Evolutionary conservation across 306 rosid genomes (phyloP).

Genomic region (Dryas alaskensis): DNA sequence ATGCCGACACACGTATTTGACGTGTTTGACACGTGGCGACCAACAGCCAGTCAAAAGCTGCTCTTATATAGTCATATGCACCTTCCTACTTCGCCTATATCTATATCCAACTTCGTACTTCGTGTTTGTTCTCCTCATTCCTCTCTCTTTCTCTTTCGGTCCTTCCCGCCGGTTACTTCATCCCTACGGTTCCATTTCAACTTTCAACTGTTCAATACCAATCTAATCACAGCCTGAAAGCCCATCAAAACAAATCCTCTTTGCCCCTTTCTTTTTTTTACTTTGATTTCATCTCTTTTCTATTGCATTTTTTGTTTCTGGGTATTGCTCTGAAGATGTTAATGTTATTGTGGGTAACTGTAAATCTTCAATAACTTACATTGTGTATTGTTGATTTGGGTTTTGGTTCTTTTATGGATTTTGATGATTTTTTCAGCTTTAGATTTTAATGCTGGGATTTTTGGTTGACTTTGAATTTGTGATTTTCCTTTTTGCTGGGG

Average conservation of each 20-base stretch:
- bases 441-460: neutral
- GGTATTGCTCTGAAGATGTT: neutral
- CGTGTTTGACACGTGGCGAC: neutral
- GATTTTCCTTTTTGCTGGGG: neutral
- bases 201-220: neutral
- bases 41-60: neutral
- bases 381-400: neutral
- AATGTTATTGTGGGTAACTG: neutral
- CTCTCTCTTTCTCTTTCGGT: neutral
- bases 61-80: neutral
- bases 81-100: neutral
- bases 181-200: slow-evolving; percentile 14
- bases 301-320: neutral
- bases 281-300: neutral
- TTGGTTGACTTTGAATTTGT: neutral
- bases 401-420: neutral
- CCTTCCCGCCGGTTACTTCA: slow-evolving; percentile 23
- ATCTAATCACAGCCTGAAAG: neutral
- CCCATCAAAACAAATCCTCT: neutral
- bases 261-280: neutral
- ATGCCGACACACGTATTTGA: neutral
- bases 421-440: neutral
- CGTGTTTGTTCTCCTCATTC: neutral
- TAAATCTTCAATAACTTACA: neutral
- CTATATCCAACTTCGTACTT: neutral